Base-by-base conservation (phyloP, 331 rosid genomes). In the Malus hybrid region DNA sequence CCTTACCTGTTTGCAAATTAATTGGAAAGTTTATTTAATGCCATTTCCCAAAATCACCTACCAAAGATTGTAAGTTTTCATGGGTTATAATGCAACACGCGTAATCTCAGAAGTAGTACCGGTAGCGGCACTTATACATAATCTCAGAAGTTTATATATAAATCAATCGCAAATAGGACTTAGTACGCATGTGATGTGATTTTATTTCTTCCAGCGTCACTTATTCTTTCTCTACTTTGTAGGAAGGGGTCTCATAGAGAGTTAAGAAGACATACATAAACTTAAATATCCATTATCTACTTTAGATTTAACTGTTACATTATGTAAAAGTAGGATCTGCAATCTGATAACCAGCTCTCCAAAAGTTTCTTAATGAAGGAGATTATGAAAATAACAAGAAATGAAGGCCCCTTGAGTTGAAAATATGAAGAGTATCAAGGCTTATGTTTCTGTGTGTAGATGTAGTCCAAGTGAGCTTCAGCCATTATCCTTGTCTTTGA, bases 391-490 rank as follows among this genome's bases (percentile, higher is more conserved):
- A 50, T 50, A 15, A 50, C 33, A 14, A 31, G 68, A 24, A 28
- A 24, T 24, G 56, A 50, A 50, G 44, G 44, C 44, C 19, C 6
- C 2, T n/a, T 15, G 24, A 7, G 12, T 29, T 15, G 68, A 65
- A 65, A 10, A 32, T 34, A 19, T 67, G 71, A 20, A 22, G 56
- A 2, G 59, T 34, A 62, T 87, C 90, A 91, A 85, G 87, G 97
- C 86, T 86, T 88, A 54, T 87, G 95, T 65, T 87, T 80, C 72
- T 91, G 93, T 55, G 97, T 93, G 78, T 93, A 91, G 79, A 91
- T 89, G 87, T 91, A 93, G 80, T 93, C 98, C 66, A 90, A 78
- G 79, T 91, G 98, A 48, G 84, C 97, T 76, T 91, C 93, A 46
- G 83, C 73, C 81, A 76, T 62, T 82, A 88, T 74, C 87, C 94